These are phyloP conservation scores for Phyllosticta capitalensis DNA, from an alignment of 2,329 filamentous ascomycete species.

Conservation along the genomic window DNA sequence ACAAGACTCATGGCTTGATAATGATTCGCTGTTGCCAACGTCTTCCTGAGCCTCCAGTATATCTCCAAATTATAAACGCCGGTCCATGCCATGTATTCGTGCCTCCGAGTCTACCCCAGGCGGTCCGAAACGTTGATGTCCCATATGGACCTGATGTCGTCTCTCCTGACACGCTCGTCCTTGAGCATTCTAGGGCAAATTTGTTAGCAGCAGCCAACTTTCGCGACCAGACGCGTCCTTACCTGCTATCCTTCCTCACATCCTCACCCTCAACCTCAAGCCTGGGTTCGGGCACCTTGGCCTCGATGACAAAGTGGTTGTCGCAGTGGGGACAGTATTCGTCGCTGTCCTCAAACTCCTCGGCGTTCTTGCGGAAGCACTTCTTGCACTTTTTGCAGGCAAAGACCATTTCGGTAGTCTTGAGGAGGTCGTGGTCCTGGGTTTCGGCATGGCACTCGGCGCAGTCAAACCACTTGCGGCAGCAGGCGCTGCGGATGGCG, in stretches of 20 bases:
- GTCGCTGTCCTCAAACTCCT: constrained; percentile 90
- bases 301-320: constrained; percentile 94
- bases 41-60: background rate
- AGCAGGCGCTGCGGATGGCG: constrained; percentile 89
- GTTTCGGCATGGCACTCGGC: constrained; percentile 84
- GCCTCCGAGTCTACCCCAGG: constrained; percentile 49
- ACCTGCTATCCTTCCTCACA: constrained; percentile 66
- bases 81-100: constrained; percentile 4
- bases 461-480: constrained; percentile 98
- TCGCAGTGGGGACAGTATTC: constrained; percentile 99
- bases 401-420: constrained; percentile 82
- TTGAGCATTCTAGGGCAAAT: constrained; percentile 61
- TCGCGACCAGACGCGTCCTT: constrained; percentile 12
- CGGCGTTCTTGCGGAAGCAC: constrained; percentile 87
- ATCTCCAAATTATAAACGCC: constrained; percentile 6
- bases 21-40: background rate
- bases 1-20: background rate
- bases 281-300: constrained; percentile 69
- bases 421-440: constrained; percentile 65
- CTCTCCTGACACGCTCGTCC: constrained; percentile 65
- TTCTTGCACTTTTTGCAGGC: constrained; percentile 99
- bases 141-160: constrained; percentile 58
- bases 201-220: background rate
- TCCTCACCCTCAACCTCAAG: constrained; percentile 89
- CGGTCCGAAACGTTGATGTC: constrained; percentile 67